Conservation (phyloP, 1,284 basidiomycete species). For the Leccinum laetum region DNA sequence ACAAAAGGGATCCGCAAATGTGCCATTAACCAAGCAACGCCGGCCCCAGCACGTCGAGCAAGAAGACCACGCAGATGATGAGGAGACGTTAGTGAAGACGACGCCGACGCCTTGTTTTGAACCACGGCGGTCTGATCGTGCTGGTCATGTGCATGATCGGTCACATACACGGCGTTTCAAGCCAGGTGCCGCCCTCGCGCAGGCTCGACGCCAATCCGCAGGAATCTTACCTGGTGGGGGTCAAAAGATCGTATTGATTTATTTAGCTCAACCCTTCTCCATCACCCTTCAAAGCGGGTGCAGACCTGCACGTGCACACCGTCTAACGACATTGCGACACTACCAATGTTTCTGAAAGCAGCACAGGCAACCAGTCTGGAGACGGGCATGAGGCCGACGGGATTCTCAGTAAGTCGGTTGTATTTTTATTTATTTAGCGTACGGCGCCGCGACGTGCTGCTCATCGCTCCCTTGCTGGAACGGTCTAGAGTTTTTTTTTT, state of each 20-base stretch:
- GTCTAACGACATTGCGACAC: no score
- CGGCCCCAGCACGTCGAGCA: background rate
- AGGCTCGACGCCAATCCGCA: conserved; percentile 85
- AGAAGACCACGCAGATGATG: conserved; percentile 1
- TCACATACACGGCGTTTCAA: conserved; percentile 50
- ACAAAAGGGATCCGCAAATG: conserved; percentile 5
- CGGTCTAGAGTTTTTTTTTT: no score
- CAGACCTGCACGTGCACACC: no score
- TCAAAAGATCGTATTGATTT: conserved; percentile 78
- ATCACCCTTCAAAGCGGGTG: no score
- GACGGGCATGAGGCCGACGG: no score
- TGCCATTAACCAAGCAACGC: conserved; percentile 4
- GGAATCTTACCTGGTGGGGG: conserved; percentile 82
- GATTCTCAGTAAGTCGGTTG: no score
- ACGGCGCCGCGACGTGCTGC: no score
- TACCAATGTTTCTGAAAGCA: no score
- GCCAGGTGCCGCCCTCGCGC: conserved; percentile 90
- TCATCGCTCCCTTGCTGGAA: no score
- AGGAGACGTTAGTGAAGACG: background rate
- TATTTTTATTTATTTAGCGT: no score
- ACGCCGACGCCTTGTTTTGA: background rate
- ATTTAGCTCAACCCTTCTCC: no score
- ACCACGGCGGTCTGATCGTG: conserved; percentile 7
- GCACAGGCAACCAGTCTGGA: no score
- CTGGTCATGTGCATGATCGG: conserved; percentile 5